Percentiles rank a stretch among this genome's conserved stretches.
phyloP scores from a whole-genome alignment of 179 eudicot genomes.

The Beta corolliflora region DNA sequence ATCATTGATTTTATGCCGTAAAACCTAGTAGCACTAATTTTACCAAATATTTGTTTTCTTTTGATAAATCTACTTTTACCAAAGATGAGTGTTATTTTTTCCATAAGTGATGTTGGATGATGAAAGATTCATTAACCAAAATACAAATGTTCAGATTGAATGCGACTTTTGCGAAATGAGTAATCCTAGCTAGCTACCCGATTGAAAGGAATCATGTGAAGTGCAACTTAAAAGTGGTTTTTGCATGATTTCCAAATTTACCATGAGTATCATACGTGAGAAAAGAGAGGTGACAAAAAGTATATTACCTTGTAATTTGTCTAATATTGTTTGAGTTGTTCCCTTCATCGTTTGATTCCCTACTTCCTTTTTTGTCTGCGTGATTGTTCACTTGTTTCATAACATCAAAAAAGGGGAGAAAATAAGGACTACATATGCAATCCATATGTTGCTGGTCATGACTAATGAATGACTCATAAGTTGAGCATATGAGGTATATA shows the following conservation, averaged over 20 bases:
- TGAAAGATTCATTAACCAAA: too few relatives aligned
- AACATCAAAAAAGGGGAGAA: background rate
- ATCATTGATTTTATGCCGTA: too few relatives aligned
- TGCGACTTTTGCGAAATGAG: background rate
- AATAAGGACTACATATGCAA: background rate
- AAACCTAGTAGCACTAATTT: too few relatives aligned
- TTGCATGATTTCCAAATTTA: constrained; percentile 5
- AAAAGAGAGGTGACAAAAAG: background rate
- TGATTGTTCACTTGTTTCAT: background rate
- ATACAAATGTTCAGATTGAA: too few relatives aligned
- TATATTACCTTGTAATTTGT: background rate
- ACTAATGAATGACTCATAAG: background rate
- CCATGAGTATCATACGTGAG: background rate
- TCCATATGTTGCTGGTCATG: background rate
- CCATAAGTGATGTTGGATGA: too few relatives aligned
- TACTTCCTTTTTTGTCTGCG: background rate
- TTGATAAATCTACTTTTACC: too few relatives aligned
- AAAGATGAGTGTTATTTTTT: too few relatives aligned
- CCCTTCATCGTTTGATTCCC: background rate
- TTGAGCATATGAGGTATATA: background rate
- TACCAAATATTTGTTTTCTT: too few relatives aligned
- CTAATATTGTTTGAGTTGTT: background rate
- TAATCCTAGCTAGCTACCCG: background rate
- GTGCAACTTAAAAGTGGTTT: background rate
- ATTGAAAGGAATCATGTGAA: too few relatives aligned